phyloP scores from a whole-genome alignment of 2,329 filamentous ascomycete genomes.

The Pseudogymnoascus sp. region DNA sequence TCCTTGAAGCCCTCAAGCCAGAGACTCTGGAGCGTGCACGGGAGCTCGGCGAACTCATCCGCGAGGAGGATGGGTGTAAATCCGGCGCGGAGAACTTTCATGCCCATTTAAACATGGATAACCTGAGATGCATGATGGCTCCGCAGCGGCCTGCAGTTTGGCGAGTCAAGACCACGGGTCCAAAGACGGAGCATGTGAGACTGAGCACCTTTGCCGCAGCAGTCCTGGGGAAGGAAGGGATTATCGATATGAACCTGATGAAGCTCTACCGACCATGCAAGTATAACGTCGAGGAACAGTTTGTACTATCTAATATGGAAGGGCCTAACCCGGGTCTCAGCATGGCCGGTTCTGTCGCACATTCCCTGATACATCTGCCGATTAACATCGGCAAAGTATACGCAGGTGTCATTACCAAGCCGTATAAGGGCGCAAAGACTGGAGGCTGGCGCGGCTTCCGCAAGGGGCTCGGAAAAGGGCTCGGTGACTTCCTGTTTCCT shows the following conservation, averaged over 20 bases:
- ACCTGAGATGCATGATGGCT: slow-evolving; percentile 58
- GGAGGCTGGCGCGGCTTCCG: slow-evolving; percentile 15
- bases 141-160: slow-evolving; percentile 63
- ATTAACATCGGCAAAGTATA: slow-evolving; percentile 16
- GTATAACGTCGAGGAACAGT: slow-evolving; percentile 15
- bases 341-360: slow-evolving; percentile 17
- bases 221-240: slow-evolving; percentile 53
- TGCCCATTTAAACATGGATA: slow-evolving; percentile 53
- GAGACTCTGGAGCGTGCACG: slow-evolving; percentile 46
- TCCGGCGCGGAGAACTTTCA: slow-evolving; percentile 60
- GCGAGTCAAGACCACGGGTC: slow-evolving; percentile 59
- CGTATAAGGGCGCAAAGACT: slow-evolving; percentile 14
- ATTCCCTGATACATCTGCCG: slow-evolving; percentile 14
- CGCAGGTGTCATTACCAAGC: slow-evolving; percentile 14
- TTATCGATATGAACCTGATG: slow-evolving; percentile 38
- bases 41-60: slow-evolving; percentile 47
- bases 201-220: slow-evolving; percentile 67
- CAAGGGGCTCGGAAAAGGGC: slow-evolving; percentile 15
- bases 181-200: slow-evolving; percentile 31
- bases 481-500: slow-evolving; percentile 14
- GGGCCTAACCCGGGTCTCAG: slow-evolving; percentile 17
- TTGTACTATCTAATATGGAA: slow-evolving; percentile 14
- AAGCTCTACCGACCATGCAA: slow-evolving; percentile 15
- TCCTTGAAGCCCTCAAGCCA: slow-evolving; percentile 49
- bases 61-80: slow-evolving; percentile 54